Conservation (phyloP, 1,284 basidiomycete species). For the Fomitiporia mediterranea region DNA sequence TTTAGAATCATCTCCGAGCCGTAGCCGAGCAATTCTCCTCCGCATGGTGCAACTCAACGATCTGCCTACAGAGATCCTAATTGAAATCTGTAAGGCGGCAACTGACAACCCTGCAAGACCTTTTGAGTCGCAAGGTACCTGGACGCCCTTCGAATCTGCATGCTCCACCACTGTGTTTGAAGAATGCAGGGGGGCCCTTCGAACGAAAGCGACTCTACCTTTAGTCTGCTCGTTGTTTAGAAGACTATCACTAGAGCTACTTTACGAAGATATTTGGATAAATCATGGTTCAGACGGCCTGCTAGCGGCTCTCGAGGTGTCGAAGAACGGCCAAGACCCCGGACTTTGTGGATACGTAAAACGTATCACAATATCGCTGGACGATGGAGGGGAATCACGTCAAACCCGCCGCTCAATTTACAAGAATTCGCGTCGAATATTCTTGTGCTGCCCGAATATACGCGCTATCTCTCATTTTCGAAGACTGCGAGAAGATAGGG, state of each 20-base stretch:
- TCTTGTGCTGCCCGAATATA: not conserved
- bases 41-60: no score
- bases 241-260: not conserved
- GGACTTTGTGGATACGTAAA: not conserved
- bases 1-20: no score
- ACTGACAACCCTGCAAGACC: not conserved
- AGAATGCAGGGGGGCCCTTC: not conserved
- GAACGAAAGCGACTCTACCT: not conserved
- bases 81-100: constrained; percentile 6
- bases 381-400: not conserved
- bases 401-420: not conserved
- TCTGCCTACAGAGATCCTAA: constrained; percentile 1
- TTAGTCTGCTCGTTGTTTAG: not conserved
- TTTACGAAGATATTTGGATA: constrained; percentile 13
- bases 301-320: not conserved
- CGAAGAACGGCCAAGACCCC: not conserved
- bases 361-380: not conserved
- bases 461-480: not conserved
- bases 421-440: not conserved
- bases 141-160: constrained; percentile 4
- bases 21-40: no score
- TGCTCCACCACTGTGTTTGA: not conserved
- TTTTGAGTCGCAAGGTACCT: not conserved
- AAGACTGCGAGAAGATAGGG: not conserved
- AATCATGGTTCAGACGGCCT: constrained; percentile 6